These are phyloP conservation scores for Boletellus sp. DNA, from an alignment of 768 basidiomycete species.

Conservation along the genomic window DNA sequence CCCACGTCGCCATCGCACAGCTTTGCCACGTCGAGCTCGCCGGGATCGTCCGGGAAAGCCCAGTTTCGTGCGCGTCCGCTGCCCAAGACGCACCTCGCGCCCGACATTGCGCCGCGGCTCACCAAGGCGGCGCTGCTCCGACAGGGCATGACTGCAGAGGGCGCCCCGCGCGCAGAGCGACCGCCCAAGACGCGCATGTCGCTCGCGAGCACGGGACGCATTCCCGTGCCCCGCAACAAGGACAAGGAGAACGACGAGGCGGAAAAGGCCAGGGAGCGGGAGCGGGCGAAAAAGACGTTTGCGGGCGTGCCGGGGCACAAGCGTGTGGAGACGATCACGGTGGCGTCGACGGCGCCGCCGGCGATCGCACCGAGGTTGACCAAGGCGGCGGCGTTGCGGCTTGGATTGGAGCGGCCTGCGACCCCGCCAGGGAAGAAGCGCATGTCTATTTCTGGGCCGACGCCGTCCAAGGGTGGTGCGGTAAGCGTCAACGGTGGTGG, in stretches of 20 bases:
- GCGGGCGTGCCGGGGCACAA: conserved; percentile 82
- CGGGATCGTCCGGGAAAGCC: conserved; percentile 39
- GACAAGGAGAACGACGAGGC: conserved; percentile 34
- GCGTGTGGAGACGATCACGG: conserved; percentile 59
- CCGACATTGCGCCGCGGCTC: conserved; percentile 73
- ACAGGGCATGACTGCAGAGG: conserved; percentile 50
- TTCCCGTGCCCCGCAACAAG: conserved; percentile 28
- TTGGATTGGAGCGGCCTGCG: conserved; percentile 49
- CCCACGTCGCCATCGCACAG: conserved; percentile 24
- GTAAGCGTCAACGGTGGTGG: conserved; percentile 2
- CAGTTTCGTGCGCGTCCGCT: conserved; percentile 65
- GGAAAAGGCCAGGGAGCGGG: conserved; percentile 56
- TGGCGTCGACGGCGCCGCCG: conserved; percentile 74
- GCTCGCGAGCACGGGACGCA: conserved; percentile 31
- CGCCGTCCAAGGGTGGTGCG: conserved; percentile 6
- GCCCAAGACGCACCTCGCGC: conserved; percentile 56
- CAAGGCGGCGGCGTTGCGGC: conserved; percentile 64
- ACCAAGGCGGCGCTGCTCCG: conserved; percentile 74
- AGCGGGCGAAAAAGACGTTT: conserved; percentile 61
- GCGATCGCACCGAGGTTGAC: conserved; percentile 71
- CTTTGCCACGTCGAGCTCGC: conserved; percentile 28
- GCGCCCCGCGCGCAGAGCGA: conserved; percentile 12
- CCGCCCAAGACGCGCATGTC: conserved; percentile 27
- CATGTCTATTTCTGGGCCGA: conserved; percentile 28
- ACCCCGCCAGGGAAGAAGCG: conserved; percentile 37